Evolutionary conservation across 495 filamentous ascomycete genomes (phyloP), one percentile per base, ranked within the genome.

Genomic region (Oleoguttula mirabilis): DNA sequence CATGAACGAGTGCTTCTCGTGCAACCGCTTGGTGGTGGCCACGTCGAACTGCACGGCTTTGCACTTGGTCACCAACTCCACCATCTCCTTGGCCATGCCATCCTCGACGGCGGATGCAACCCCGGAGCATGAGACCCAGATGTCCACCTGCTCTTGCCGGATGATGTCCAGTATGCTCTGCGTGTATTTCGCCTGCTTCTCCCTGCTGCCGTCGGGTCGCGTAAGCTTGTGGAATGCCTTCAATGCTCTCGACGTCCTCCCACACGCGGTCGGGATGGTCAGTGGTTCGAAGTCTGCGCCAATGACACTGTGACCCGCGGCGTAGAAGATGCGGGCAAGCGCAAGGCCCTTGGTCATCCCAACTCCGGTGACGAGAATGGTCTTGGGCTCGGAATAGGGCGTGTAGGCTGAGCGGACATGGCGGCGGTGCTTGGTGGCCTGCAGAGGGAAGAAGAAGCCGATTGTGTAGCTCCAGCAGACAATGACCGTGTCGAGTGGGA

Each of bases 91-190:
- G 2, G 78, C 79, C 16, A 68, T 54, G 0, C 70, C 80, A 56
- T 86, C 80, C 51, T 80, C 73, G 6, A 77, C 48, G 4, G 71
- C 71, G 1, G 65, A 68, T 12, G 68, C 65, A 6, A 75, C 71
- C 7, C 71, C 72, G 0, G 79, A 82, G 50, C 79, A 84, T 31
- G 71, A 75, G 11, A 88, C 71, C 82, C 82, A 88, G 0, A 87
- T 49, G 40, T 84, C 74, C 14, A 82, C 68, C 0, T 69, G 67
- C 40, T 87, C 78, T 6, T 64, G 56, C 21, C 68, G 57, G 23
- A 86, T 63, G 12, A 84, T 67, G 12, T 71, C 51, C 5, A 79
- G 48, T 6, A 87, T 56, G 5, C 56, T 56, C 2, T 66, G 57
- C 33, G 72, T 61, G 24, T 71, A 74, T 21, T 61, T 56, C 50